These are phyloP conservation scores for Paecilomyces sp. DNA, from an alignment of 2,329 filamentous ascomycete genomes.

Conservation along the genomic window DNA sequence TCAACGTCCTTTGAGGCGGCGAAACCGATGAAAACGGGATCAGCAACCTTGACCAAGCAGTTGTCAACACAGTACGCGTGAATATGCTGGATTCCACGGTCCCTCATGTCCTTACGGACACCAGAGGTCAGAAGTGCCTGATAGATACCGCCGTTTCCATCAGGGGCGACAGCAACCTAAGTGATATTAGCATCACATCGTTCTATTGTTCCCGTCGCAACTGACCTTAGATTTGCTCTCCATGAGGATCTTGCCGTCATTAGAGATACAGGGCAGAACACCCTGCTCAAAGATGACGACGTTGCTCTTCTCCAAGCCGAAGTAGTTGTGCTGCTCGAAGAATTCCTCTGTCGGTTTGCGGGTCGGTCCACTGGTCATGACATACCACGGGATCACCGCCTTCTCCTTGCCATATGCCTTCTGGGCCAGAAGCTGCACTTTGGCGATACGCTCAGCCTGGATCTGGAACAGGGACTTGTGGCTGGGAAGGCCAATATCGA, in stretches of 20 bases:
- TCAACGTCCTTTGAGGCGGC: slow-evolving; percentile 80
- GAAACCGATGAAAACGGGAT: slow-evolving; percentile 93
- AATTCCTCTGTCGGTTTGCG: slow-evolving; percentile 86
- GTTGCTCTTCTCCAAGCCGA: slow-evolving; percentile 78
- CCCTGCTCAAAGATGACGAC: slow-evolving; percentile 95
- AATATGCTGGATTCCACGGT: slow-evolving; percentile 86
- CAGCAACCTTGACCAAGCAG: slow-evolving; percentile 97
- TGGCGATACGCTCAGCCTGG: slow-evolving; percentile 87
- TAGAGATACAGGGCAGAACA: slow-evolving; percentile 91
- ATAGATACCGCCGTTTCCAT: slow-evolving; percentile 96
- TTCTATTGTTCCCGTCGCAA: neutral
- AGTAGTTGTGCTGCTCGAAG: slow-evolving; percentile 84
- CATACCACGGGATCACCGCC: slow-evolving; percentile 86
- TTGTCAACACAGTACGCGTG: slow-evolving; percentile 99
- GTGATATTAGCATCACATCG: neutral
- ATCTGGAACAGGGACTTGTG: slow-evolving; percentile 95
- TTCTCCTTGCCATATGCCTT: slow-evolving; percentile 56
- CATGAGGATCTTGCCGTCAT: slow-evolving; percentile 93
- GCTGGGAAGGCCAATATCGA: slow-evolving; percentile 88
- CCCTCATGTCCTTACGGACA: slow-evolving; percentile 79
- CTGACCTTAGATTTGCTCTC: slow-evolving; percentile 75
- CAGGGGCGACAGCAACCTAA: slow-evolving; percentile 80
- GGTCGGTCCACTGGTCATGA: slow-evolving; percentile 98
- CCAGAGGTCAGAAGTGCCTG: slow-evolving; percentile 75
- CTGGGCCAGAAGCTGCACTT: slow-evolving; percentile 72